Evolutionary conservation across 1,284 basidiomycete species (phyloP).

Genomic region (Volvariella volvacea): DNA sequence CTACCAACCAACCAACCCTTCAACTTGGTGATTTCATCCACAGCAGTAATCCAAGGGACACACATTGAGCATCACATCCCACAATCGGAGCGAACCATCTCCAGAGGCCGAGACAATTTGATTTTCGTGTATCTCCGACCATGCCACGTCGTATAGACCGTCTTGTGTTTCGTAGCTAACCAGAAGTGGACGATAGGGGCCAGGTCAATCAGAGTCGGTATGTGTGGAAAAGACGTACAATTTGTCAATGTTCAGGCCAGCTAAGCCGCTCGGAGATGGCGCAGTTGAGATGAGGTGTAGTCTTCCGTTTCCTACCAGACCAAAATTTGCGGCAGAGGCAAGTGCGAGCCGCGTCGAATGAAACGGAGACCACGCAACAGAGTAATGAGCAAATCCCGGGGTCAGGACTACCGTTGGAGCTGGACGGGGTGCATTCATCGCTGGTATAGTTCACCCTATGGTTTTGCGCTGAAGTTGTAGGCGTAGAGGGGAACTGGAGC

Average conservation of each 20-base stretch:
- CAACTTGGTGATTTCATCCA: too few relatives aligned
- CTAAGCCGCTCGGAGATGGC: conserved; percentile 38
- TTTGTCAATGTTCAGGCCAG: conserved; percentile 54
- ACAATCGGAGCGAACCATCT: conserved; percentile 87
- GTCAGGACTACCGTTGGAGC: conserved; percentile 57
- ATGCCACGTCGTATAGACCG: conserved; percentile 87
- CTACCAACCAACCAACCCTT: conserved; percentile 28
- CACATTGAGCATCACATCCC: conserved; percentile 88
- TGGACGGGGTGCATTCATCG: conserved; percentile 35
- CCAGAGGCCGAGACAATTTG: conserved; percentile 87
- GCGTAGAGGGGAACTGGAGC: background rate
- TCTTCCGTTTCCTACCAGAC: conserved; percentile 90
- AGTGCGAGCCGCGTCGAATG: conserved; percentile 78
- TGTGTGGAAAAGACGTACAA: conserved; percentile 51
- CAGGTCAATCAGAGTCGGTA: conserved; percentile 4
- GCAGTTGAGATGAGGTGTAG: conserved; percentile 63
- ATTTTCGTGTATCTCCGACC: conserved; percentile 93
- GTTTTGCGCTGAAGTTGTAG: conserved; percentile 1
- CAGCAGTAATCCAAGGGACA: conserved; percentile 16
- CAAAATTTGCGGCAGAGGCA: conserved; percentile 91
- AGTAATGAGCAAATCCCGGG: conserved; percentile 85
- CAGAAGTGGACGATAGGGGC: conserved; percentile 18
- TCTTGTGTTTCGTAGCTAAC: conserved; percentile 94
- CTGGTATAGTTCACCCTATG: conserved; percentile 6
- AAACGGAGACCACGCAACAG: conserved; percentile 89